Percentiles rank a stretch among this genome's conserved stretches.
Evolutionary conservation across 2,329 filamentous ascomycete species (phyloP).

Genomic region (Penicillium sp.): DNA sequence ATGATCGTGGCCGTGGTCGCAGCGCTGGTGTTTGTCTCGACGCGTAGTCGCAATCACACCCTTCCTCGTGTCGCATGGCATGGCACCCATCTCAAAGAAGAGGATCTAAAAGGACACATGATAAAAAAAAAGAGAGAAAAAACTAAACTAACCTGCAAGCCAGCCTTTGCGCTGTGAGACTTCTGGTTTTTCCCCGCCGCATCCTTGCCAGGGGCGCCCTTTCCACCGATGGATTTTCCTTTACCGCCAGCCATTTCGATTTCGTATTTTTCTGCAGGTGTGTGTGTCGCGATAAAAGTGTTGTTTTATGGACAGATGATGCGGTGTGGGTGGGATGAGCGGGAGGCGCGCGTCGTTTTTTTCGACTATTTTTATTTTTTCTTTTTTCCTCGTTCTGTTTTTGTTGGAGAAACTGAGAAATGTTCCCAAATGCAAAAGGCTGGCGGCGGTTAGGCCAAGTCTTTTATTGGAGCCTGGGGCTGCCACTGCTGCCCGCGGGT

Average conservation of each 20-base stretch:
- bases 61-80: conserved; percentile 2
- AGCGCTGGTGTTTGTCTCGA: neutral
- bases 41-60: conserved; percentile 1
- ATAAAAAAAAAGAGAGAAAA: conserved; percentile 11
- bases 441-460: neutral
- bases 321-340: neutral
- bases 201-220: conserved; percentile 75
- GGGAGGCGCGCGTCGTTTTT: conserved; percentile 6
- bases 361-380: neutral
- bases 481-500: neutral
- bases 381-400: neutral
- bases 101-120: neutral
- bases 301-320: neutral
- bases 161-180: conserved; percentile 88
- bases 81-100: neutral
- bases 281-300: conserved; percentile 26
- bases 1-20: neutral
- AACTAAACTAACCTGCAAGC: conserved; percentile 74
- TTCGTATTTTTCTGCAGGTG: conserved; percentile 15
- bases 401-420: conserved; percentile 4
- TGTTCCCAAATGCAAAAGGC: neutral
- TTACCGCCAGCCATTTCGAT: conserved; percentile 76
- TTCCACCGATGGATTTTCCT: conserved; percentile 87
- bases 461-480: neutral
- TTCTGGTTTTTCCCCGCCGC: conserved; percentile 86